Base-by-base conservation (phyloP, 2,329 filamentous ascomycete species). In the Leptosphaerulina australis region DNA sequence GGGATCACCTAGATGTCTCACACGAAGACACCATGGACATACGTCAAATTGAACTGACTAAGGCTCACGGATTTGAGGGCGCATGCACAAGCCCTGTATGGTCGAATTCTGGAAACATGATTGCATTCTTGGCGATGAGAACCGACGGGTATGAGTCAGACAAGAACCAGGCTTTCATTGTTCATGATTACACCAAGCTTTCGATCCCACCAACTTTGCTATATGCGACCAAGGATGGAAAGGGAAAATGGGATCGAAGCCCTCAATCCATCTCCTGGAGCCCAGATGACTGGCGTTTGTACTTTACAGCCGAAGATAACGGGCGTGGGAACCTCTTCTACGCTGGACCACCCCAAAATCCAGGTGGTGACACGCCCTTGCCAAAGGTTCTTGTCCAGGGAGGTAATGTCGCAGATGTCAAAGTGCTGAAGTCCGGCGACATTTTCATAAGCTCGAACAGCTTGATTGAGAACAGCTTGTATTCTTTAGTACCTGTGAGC, bases 61-160 rank as follows among this genome's bases (percentile, higher is more conserved):
- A 80, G 67, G 87, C 83, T 17, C 81, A 79, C 48, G 75, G 65
- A 69, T 88, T 65, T 74, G 79, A 78, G 53, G 88, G 88, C 5
- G 90, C 90, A 60, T 83, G 81, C 18, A 78, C 78, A 14, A 76
- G 76, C 2, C 91, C 91, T 0, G 80, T 82, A 0, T 96, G 95
- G 73, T 92, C 90, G 3, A 84, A 84, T 3, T 81, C 88, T 63
- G 89, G 90, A 8, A 82, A 79, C 26, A 81, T 82, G 52, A 77
- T 93, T 20, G 90, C 84, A 1, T 96, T 95, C 69, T 79, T 90
- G 22, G 84, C 88, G 54, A 96, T 95, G 91, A 81, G 83, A 56
- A 81, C 81, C 47, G 79, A 83, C 41, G 84, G 87, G 51, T 96
- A 96, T 68, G 91, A 97, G 72, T 83, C 87, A 12, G 91, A 96